Evolutionary conservation across 768 basidiomycete genomes (phyloP).

Genomic region (Tremella mesenterica): DNA sequence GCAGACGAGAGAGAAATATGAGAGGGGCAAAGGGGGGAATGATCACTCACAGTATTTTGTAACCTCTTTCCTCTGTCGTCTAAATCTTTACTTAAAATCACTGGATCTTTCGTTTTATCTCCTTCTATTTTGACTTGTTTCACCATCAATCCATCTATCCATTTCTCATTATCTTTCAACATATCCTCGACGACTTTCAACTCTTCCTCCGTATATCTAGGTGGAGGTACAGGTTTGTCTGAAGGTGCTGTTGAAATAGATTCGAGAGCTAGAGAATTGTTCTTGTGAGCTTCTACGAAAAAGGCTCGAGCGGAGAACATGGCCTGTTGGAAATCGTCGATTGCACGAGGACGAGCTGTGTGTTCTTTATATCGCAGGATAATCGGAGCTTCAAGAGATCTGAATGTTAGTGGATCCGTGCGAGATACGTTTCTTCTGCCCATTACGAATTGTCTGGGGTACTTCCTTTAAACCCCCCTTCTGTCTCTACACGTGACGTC

Average conservation of each 20-base stretch:
- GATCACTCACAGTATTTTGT: constrained; percentile 53
- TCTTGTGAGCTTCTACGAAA: constrained; percentile 66
- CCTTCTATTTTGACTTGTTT: constrained; percentile 66
- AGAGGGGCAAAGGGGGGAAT: background rate
- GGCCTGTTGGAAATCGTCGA: constrained; percentile 81
- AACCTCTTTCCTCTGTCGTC: constrained; percentile 69
- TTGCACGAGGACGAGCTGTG: constrained; percentile 68
- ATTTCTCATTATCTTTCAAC: constrained; percentile 68
- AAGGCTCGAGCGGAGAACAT: constrained; percentile 54
- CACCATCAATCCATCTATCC: constrained; percentile 74
- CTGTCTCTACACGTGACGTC: too few species aligned
- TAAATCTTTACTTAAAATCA: constrained; percentile 78
- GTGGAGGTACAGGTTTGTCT: constrained; percentile 50
- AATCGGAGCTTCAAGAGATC: constrained; percentile 69
- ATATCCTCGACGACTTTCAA: constrained; percentile 67
- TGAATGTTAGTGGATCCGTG: constrained; percentile 34
- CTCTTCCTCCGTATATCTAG: constrained; percentile 81
- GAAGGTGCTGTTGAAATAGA: constrained; percentile 25
- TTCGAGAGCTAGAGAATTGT: constrained; percentile 59
- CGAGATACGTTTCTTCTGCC: background rate
- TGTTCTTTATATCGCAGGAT: constrained; percentile 83
- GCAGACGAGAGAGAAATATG: background rate
- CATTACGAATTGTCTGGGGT: background rate
- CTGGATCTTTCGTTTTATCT: constrained; percentile 62
- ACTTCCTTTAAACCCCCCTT: too few species aligned